Evolutionary conservation across 257 asterid species (phyloP).

Genomic region (Penstemon barbatus): DNA sequence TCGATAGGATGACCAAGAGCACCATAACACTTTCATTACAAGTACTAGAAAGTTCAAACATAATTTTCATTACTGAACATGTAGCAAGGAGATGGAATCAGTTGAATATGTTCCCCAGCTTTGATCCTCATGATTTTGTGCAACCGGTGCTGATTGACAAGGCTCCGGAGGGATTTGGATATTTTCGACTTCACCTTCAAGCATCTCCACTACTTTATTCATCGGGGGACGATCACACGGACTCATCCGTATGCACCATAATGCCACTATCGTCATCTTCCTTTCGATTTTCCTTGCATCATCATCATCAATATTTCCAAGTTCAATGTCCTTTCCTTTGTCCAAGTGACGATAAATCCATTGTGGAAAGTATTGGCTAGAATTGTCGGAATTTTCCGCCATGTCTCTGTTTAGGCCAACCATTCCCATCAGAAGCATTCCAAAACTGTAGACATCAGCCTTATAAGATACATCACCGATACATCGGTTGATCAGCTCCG

Average conservation of each 20-base stretch:
- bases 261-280: conserved; percentile 32
- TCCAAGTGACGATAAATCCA: conserved; percentile 28
- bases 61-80: no score
- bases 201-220: conserved; percentile 38
- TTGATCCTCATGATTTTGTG: background rate
- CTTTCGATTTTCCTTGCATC: background rate
- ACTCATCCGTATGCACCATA: conserved; percentile 31
- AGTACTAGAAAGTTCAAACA: no score
- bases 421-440: conserved; percentile 34
- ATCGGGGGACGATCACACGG: conserved; percentile 41
- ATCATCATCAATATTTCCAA: background rate
- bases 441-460: conserved; percentile 41
- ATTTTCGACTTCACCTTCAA: conserved; percentile 34
- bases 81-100: background rate
- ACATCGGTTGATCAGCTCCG: conserved; percentile 31
- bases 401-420: conserved; percentile 21
- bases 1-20: no score
- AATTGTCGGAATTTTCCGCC: background rate
- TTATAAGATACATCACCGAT: conserved; percentile 30
- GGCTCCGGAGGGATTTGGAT: conserved; percentile 22
- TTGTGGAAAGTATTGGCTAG: conserved; percentile 26
- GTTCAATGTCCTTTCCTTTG: conserved; percentile 21
- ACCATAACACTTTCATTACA: no score
- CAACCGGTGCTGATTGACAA: background rate
- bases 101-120: conserved; percentile 9